Base-by-base conservation (phyloP, 805 yeast species). In the Candida pseudofarinosa region DNA sequence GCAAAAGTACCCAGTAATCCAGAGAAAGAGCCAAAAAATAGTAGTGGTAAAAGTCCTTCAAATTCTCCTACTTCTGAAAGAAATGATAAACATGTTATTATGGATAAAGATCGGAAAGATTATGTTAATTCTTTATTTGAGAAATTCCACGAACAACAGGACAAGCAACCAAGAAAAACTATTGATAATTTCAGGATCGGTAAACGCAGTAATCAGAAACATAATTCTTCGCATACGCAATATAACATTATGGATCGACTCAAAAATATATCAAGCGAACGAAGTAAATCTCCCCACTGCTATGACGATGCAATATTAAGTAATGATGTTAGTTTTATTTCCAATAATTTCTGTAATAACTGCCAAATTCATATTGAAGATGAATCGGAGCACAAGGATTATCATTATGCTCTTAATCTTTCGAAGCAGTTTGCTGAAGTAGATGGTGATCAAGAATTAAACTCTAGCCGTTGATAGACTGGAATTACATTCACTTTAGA, bases 371-470 rank as follows among this genome's bases (percentile, higher is more conserved):
- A 26, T 3, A 54, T 68, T 2, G 58, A 52, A 1, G 67, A 68
- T 45, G 62, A 58, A 2, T 52, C 58, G 14, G 85, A 80, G 45
- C 85, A 80, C 53, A 61, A 62, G 35, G 85, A 80, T 54, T 79
- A 58, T 46, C 85, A 80, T 49, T 54, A 67, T 35, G 85, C 85
- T 0, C 42, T 71, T 38, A 74, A 73, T 16, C 58, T 80, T 4
- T 76, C 80, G 1, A 67, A 69, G 41, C 64, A 59, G 35, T 43
- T 32, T 7, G 34, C 17, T 7, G 17, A 32, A 10, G 28, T 44
- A 13, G 41, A 44, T 30, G 43, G 46, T 20, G n/a, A 23, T 10
- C 15, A 33, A 4, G 30, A 17, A 18, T 18, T 23, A 10, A 23
- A 23, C 10, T 23, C 28, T 7, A 23, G 10, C n/a, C n/a, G n/a